A percentile compares a stretch with the other conserved stretches of the same genome.
These are phyloP conservation scores for Fraxinus baroniana DNA, from an alignment of 305 asterid genomes.

Conservation along the genomic window DNA sequence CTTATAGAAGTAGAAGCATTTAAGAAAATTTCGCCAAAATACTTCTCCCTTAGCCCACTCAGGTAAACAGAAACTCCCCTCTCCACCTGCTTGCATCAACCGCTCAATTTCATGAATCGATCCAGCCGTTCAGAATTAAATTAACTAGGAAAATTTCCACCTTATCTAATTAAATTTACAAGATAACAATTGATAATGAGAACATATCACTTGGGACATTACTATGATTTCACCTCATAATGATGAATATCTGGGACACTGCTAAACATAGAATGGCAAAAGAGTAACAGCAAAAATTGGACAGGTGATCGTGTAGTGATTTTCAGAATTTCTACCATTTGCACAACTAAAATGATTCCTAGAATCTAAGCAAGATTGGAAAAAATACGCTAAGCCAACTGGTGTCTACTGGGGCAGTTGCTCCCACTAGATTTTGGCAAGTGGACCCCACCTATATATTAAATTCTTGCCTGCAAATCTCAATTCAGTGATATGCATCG, in stretches of 20 bases:
- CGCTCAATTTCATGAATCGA: conserved; percentile 25
- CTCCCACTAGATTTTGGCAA: background rate
- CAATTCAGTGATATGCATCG: background rate
- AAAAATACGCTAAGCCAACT: background rate
- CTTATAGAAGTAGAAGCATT: conserved; percentile 72
- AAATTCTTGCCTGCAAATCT: background rate
- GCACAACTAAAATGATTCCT: background rate
- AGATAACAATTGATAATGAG: background rate
- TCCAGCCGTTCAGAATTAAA: conserved; percentile 23
- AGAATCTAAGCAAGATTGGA: background rate
- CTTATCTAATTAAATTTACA: conserved; percentile 13
- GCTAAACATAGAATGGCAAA: conserved; percentile 1
- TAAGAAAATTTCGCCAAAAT: conserved; percentile 87
- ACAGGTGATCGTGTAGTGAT: background rate
- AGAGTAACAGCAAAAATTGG: background rate
- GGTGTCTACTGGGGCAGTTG: background rate
- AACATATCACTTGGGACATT: background rate
- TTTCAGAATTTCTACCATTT: background rate
- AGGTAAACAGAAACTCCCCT: conserved; percentile 79
- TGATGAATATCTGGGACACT: conserved; percentile 18
- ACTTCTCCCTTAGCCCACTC: conserved; percentile 93
- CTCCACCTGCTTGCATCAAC: conserved; percentile 72
- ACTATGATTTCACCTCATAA: conserved; percentile 2
- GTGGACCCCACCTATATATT: background rate
- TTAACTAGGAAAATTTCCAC: conserved; percentile 7